Evolutionary conservation across 306 rosid species (phyloP).

Genomic region (Castanospermum australe): DNA sequence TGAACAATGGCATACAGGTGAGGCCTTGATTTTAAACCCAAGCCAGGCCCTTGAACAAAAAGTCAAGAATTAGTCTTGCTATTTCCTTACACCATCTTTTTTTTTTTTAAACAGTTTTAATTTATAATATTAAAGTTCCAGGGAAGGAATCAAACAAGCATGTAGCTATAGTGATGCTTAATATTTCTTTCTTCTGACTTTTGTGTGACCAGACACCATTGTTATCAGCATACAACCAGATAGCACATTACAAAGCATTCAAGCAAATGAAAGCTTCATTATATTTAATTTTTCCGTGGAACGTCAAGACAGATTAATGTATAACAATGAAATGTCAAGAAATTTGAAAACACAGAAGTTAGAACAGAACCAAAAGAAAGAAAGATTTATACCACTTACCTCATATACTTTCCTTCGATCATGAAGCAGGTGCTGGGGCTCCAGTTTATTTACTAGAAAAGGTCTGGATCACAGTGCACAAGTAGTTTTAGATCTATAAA

Average conservation of each 20-base stretch:
- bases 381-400: constrained; percentile 48
- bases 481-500: constrained; percentile 24
- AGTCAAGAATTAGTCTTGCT: not conserved
- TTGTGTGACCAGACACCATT: not conserved
- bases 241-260: constrained; percentile 16
- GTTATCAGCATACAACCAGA: constrained; percentile 8
- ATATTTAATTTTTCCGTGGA: not conserved
- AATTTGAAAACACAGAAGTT: constrained; percentile 1
- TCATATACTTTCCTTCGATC: constrained; percentile 93
- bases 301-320: not conserved
- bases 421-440: constrained; percentile 93
- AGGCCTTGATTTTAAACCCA: not conserved
- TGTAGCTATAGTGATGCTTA: constrained; percentile 14
- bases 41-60: not conserved
- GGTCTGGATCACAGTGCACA: constrained; percentile 63
- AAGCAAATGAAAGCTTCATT: constrained; percentile 14
- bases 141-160: not conserved
- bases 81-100: not conserved
- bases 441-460: constrained; percentile 86
- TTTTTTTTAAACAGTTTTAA: not conserved
- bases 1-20: not conserved
- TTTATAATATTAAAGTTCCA: too few species aligned
- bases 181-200: constrained; percentile 20
- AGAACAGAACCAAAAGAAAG: not conserved
- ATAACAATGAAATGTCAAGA: not conserved